A percentile compares a stretch with the other conserved stretches of the same genome.
These are phyloP conservation scores for Aspergillus sclerotialis DNA, from an alignment of 2,329 filamentous ascomycete genomes.

Conservation along the genomic window DNA sequence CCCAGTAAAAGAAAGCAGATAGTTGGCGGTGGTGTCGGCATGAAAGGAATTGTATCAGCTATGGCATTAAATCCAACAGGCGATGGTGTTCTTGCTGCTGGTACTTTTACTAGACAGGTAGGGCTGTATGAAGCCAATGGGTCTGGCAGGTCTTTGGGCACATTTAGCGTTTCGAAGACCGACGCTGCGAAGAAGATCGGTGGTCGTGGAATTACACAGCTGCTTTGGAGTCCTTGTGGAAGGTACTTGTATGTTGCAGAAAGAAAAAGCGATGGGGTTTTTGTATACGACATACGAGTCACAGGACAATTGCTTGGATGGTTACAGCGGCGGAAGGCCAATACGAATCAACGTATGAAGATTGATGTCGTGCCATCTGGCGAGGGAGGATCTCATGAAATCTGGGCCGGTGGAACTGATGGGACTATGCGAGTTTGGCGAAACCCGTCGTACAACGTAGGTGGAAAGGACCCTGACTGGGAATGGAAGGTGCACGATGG, in stretches of 20 bases:
- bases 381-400: constrained; percentile 38
- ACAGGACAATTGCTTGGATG: constrained; percentile 45
- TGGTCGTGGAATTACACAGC: constrained; percentile 49
- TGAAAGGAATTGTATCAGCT: constrained; percentile 51
- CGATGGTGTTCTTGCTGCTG: constrained; percentile 49
- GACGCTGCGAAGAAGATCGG: constrained; percentile 31
- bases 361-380: constrained; percentile 42
- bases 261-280: constrained; percentile 47
- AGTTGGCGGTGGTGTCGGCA: constrained; percentile 41
- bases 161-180: constrained; percentile 42
- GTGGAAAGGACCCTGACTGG: constrained; percentile 35
- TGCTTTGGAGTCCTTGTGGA: constrained; percentile 53
- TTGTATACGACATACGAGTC: constrained; percentile 55
- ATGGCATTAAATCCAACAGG: constrained; percentile 38
- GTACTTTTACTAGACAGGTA: constrained; percentile 50
- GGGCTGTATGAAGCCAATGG: constrained; percentile 49
- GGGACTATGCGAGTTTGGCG: constrained; percentile 47
- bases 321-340: constrained; percentile 38
- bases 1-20: constrained; percentile 42
- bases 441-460: constrained; percentile 36
- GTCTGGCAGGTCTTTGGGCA: constrained; percentile 43
- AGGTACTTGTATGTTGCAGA: constrained; percentile 54
- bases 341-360: constrained; percentile 50
- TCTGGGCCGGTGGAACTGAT: constrained; percentile 56
- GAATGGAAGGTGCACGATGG: constrained; percentile 41